Percentiles rank a stretch among this genome's conserved stretches.
Conservation (phyloP, 2,329 filamentous ascomycete species). For the Corinectria fuckeliana region DNA sequence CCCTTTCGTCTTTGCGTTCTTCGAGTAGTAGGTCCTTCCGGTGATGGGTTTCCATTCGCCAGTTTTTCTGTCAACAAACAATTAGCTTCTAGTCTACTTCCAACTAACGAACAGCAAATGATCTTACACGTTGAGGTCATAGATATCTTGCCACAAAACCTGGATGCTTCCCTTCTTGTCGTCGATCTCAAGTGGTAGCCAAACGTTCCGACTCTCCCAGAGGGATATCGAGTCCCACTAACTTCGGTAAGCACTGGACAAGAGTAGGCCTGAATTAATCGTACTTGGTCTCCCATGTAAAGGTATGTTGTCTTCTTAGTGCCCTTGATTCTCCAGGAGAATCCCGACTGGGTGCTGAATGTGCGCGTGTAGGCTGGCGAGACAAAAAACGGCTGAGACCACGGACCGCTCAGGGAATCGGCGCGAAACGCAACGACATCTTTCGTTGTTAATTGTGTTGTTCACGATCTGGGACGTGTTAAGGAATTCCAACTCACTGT, state of each 20-base stretch:
- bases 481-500: constrained; percentile 44
- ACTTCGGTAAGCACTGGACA: neutral
- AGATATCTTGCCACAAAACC: constrained; percentile 60
- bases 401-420: constrained; percentile 54
- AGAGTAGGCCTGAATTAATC: neutral
- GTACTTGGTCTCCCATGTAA: constrained; percentile 53
- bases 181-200: constrained; percentile 60
- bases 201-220: constrained; percentile 63
- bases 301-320: constrained; percentile 56
- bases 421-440: constrained; percentile 62
- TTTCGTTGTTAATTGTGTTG: neutral
- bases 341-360: constrained; percentile 59
- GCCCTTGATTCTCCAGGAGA: constrained; percentile 52
- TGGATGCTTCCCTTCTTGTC: constrained; percentile 55
- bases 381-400: constrained; percentile 60
- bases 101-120: neutral
- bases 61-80: constrained; percentile 42
- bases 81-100: neutral
- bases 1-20: constrained; percentile 51
- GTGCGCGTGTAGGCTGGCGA: constrained; percentile 57
- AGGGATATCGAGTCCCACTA: constrained; percentile 58
- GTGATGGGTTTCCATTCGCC: constrained; percentile 54
- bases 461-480: fast-evolving
- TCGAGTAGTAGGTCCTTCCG: constrained; percentile 55
- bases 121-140: constrained; percentile 57